Evolutionary conservation across 177 flowering plant species (phyloP).

Genomic region (Tripterygium wilfordii): DNA sequence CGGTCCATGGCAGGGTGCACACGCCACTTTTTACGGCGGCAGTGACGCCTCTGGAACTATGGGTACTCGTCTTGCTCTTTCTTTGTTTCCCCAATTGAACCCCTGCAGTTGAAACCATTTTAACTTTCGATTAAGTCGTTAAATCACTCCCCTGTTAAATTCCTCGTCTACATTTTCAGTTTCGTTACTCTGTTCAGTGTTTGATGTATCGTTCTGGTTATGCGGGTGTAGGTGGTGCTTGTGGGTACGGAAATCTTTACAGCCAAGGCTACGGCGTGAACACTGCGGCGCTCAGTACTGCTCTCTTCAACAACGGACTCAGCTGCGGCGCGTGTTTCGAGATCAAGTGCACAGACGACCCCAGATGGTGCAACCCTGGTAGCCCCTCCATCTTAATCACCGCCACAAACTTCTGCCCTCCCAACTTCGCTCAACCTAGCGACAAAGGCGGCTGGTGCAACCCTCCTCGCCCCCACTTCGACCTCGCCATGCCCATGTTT

Average conservation of each 20-base stretch:
- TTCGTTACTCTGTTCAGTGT: background rate
- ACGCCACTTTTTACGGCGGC: slow-evolving; percentile 58
- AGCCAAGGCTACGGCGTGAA: slow-evolving; percentile 53
- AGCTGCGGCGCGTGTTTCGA: slow-evolving; percentile 59
- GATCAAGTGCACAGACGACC: slow-evolving; percentile 38
- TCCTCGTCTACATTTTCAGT: no score
- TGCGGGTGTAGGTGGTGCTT: slow-evolving; percentile 37
- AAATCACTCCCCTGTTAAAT: no score
- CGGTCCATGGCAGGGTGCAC: slow-evolving; percentile 39
- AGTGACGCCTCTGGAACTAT: slow-evolving; percentile 57
- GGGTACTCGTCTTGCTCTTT: slow-evolving; percentile 24
- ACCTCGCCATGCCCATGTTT: slow-evolving; percentile 63
- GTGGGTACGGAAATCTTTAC: slow-evolving; percentile 53
- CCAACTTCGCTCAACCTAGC: slow-evolving; percentile 41
- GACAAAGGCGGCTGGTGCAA: slow-evolving; percentile 70
- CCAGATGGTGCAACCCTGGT: slow-evolving; percentile 42
- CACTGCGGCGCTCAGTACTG: slow-evolving; percentile 52
- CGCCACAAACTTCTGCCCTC: slow-evolving; percentile 59
- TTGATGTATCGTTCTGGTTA: background rate
- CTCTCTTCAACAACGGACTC: slow-evolving; percentile 49
- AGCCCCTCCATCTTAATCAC: slow-evolving; percentile 46
- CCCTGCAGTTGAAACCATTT: no score
- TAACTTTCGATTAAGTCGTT: no score
- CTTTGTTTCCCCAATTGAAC: no score
- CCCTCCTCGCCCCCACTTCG: slow-evolving; percentile 58